Conservation (phyloP, 1,284 basidiomycete species). For the Melampsora americana region DNA sequence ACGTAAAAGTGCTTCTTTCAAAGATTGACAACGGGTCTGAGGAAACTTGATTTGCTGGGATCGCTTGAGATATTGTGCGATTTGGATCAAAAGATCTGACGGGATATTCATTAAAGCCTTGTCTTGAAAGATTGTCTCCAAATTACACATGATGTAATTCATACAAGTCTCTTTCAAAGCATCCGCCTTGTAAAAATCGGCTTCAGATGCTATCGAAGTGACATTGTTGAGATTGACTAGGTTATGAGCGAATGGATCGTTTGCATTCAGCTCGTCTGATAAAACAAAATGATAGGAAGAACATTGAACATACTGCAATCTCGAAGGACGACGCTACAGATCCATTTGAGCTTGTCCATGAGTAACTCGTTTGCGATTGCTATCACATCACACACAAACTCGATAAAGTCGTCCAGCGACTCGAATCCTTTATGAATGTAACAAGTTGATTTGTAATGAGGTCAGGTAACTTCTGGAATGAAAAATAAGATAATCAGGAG, state of each 20-base stretch:
- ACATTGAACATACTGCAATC: conserved; percentile 49
- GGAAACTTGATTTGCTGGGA: conserved; percentile 69
- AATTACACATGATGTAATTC: conserved; percentile 74
- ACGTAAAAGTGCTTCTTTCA: conserved; percentile 64
- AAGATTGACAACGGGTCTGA: conserved; percentile 62
- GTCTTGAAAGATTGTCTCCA: conserved; percentile 82
- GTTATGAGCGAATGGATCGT: conserved; percentile 48
- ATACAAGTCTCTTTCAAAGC: conserved; percentile 72
- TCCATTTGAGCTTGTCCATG: conserved; percentile 74
- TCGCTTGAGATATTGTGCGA: conserved; percentile 64
- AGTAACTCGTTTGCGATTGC: conserved; percentile 83
- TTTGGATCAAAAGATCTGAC: conserved; percentile 65
- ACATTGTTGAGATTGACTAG: conserved; percentile 74
- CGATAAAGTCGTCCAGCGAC: conserved; percentile 72
- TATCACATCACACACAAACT: conserved; percentile 83
- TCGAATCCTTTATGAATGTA: conserved; percentile 61
- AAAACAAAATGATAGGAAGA: background rate
- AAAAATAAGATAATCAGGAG: conserved; percentile 13
- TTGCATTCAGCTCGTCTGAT: background rate
- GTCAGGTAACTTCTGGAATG: conserved; percentile 24
- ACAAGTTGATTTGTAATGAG: conserved; percentile 17
- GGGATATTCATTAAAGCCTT: conserved; percentile 72
- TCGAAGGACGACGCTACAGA: conserved; percentile 75
- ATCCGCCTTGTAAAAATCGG: conserved; percentile 71
- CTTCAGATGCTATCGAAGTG: conserved; percentile 75